Evolutionary conservation across 768 basidiomycete species (phyloP).

Genomic region (Pleurotus djamor): DNA sequence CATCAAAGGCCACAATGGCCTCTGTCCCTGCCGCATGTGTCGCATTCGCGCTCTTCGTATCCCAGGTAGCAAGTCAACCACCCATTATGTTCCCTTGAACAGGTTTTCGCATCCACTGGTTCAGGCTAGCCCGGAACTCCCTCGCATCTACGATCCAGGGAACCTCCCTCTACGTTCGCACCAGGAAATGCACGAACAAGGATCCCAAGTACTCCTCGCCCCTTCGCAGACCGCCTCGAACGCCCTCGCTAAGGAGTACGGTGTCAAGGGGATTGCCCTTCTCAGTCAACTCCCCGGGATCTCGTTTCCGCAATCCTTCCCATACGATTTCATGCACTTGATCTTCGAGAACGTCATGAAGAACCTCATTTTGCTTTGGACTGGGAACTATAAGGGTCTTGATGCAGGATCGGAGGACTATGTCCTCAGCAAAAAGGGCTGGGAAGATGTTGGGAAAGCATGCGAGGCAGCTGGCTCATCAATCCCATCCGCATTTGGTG

Average conservation of each 20-base stretch:
- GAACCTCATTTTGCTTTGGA: slow-evolving; percentile 36
- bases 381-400: slow-evolving; percentile 34
- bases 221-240: slow-evolving; percentile 4
- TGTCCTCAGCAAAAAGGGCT: slow-evolving; percentile 22
- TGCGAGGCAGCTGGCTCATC: too few relatives aligned
- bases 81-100: slow-evolving; percentile 20
- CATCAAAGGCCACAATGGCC: slow-evolving; percentile 34
- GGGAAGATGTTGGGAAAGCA: slow-evolving; percentile 20
- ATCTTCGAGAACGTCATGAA: slow-evolving; percentile 37
- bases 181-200: slow-evolving; percentile 7
- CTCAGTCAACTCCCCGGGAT: slow-evolving; percentile 17
- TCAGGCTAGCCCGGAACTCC: not conserved
- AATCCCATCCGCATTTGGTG: too few relatives aligned
- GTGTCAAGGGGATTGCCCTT: slow-evolving; percentile 26
- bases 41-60: slow-evolving; percentile 23
- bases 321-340: slow-evolving; percentile 45
- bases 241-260: slow-evolving; percentile 17
- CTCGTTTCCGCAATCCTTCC: slow-evolving; percentile 23
- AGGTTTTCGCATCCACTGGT: slow-evolving; percentile 2
- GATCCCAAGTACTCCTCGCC: not conserved
- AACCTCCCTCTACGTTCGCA: slow-evolving; percentile 20
- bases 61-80: not conserved
- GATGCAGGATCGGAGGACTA: slow-evolving; percentile 26
- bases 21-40: slow-evolving; percentile 30
- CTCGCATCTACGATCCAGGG: slow-evolving; percentile 7